phyloP scores from a whole-genome alignment of 176 grass and related monocot genomes.

The Pontederia paniculata region DNA sequence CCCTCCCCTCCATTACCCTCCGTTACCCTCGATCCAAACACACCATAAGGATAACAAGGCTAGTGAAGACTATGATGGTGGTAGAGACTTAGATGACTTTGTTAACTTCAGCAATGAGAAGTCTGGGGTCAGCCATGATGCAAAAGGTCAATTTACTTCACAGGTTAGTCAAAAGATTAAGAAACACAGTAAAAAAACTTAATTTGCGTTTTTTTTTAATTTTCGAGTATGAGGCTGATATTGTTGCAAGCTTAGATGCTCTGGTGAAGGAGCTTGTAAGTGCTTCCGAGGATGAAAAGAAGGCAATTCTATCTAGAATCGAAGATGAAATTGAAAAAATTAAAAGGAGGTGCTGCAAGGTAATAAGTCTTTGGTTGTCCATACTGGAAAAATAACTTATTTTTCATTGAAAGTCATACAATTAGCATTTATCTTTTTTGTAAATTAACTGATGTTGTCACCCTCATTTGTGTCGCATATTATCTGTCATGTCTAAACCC shows the following conservation, averaged over 20 bases:
- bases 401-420: too few relatives aligned
- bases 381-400: too few relatives aligned
- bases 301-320: slow-evolving; percentile 61
- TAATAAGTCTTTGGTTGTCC: slow-evolving; percentile 14
- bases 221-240: slow-evolving; percentile 44
- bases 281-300: slow-evolving; percentile 46
- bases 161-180: slow-evolving; percentile 35
- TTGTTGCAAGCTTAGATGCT: slow-evolving; percentile 51
- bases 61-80: slow-evolving; percentile 89
- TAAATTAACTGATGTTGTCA: too few relatives aligned
- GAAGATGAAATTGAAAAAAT: slow-evolving; percentile 83
- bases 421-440: too few relatives aligned
- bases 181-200: not conserved
- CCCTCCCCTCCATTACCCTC: too few relatives aligned
- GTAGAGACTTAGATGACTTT: slow-evolving; percentile 76
- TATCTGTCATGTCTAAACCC: too few relatives aligned
- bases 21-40: too few relatives aligned
- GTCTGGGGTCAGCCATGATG: slow-evolving; percentile 61
- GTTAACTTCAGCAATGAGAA: slow-evolving; percentile 94
- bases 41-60: slow-evolving; percentile 80
- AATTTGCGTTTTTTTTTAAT: not conserved
- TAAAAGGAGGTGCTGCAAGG: slow-evolving; percentile 69
- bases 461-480: too few relatives aligned
- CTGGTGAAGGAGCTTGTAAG: slow-evolving; percentile 75
- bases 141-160: slow-evolving; percentile 72